A percentile compares a stretch with the other conserved stretches of the same genome.
Conservation (phyloP, 306 rosid species). For the Malus sylvestris region DNA sequence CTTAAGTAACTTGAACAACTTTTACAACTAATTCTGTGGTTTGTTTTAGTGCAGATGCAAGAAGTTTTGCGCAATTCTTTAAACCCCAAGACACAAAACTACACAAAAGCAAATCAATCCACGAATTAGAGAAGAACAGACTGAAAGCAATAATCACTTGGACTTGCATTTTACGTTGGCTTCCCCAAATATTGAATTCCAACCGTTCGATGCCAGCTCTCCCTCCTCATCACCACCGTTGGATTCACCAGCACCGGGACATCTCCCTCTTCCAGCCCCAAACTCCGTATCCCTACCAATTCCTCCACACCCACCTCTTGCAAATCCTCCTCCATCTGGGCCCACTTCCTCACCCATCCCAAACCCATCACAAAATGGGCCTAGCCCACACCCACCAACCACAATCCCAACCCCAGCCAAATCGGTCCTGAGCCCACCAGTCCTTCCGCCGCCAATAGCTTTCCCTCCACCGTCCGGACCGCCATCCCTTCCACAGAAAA, state of each 20-base stretch:
- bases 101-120: background rate
- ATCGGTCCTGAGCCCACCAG: too few relatives aligned
- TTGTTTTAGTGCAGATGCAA: conserved; percentile 38
- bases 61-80: conserved; percentile 19
- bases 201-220: conserved; percentile 27
- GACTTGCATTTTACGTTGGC: conserved; percentile 25
- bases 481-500: conserved; percentile 22
- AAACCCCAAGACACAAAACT: conserved; percentile 8
- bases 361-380: conserved; percentile 14
- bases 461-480: conserved; percentile 44
- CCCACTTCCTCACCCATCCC: conserved; percentile 18
- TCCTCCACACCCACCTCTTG: background rate
- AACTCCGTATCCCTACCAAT: conserved; percentile 17
- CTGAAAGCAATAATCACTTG: conserved; percentile 19
- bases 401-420: background rate
- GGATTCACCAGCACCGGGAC: conserved; percentile 34
- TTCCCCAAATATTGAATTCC: conserved; percentile 7
- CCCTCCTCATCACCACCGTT: conserved; percentile 51
- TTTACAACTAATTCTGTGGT: background rate
- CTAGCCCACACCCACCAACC: conserved; percentile 27
- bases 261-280: conserved; percentile 3
- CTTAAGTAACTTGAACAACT: background rate
- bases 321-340: background rate
- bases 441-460: conserved; percentile 22
- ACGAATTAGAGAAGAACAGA: conserved; percentile 14